phyloP scores from a whole-genome alignment of 148 eudicot species.

The Vaccinium vitisidaea region DNA sequence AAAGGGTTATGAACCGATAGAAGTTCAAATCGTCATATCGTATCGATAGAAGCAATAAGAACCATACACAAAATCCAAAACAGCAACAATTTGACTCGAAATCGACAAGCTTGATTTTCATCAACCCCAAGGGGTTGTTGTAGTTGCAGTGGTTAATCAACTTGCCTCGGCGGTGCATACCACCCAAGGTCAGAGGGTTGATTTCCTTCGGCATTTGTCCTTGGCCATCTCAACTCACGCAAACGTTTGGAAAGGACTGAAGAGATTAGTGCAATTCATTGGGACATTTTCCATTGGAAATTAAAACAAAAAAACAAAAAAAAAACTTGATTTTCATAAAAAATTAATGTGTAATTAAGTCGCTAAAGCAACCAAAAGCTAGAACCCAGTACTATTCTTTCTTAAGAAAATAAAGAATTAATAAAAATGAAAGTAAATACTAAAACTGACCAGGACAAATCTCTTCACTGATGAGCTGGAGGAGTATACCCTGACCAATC shows the following conservation, averaged over 20 bases:
- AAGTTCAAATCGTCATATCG: neutral
- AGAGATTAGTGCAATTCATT: too few relatives aligned
- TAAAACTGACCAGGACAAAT: constrained; percentile 63
- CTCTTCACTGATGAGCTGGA: constrained; percentile 73
- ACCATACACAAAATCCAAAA: neutral
- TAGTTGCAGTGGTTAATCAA: too few relatives aligned
- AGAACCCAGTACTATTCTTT: neutral
- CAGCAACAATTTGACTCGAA: neutral
- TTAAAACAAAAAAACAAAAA: too few relatives aligned
- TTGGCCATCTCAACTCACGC: too few relatives aligned
- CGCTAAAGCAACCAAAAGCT: neutral
- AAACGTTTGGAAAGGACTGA: too few relatives aligned
- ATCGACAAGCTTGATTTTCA: neutral
- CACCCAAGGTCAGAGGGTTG: too few relatives aligned
- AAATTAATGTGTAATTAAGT: neutral
- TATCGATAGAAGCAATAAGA: neutral
- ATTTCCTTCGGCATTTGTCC: too few relatives aligned
- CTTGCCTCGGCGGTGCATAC: too few relatives aligned
- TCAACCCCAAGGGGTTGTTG: neutral
- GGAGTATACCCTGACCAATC: constrained; percentile 58
- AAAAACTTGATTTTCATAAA: neutral
- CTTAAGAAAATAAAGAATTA: too few relatives aligned
- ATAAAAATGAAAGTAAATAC: neutral
- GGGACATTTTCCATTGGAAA: too few relatives aligned
- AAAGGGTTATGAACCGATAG: too few relatives aligned